Percentiles rank a stretch among this genome's conserved stretches.
Conservation (phyloP, 306 rosid species). For the Macrotyloma uniflorum region DNA sequence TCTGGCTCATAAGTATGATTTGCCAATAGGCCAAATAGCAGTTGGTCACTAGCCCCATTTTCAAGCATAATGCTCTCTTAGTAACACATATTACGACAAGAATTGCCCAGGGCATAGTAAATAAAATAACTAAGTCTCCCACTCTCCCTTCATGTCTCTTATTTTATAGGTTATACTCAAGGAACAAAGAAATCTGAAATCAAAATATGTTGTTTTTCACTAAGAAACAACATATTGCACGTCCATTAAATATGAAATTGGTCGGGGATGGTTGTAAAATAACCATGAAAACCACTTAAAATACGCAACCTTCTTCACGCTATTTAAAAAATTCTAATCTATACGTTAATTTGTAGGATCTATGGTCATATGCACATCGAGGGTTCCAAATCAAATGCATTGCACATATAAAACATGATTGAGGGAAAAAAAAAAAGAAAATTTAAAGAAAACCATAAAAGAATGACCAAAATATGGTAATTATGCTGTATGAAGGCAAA, state of each 20-base stretch:
- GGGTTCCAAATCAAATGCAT: slow-evolving; percentile 27
- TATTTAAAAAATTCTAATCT: background rate
- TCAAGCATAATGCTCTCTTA: background rate
- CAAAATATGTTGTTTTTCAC: background rate
- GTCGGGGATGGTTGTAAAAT: background rate
- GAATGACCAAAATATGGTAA: background rate
- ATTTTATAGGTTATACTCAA: background rate
- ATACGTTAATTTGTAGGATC: slow-evolving; percentile 8
- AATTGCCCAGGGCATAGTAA: background rate
- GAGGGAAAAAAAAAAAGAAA: background rate
- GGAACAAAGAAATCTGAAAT: background rate
- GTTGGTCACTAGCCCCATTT: background rate
- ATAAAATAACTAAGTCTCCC: background rate
- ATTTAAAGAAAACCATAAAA: background rate
- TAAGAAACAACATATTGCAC: background rate
- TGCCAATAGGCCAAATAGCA: background rate
- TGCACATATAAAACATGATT: slow-evolving; percentile 1
- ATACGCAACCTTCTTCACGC: background rate
- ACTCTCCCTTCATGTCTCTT: background rate
- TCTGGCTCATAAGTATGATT: background rate
- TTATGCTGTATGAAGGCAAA: slow-evolving; percentile 7
- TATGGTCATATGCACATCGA: slow-evolving; percentile 13
- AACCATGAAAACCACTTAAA: background rate
- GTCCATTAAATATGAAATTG: background rate
- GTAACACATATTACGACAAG: background rate